These are phyloP conservation scores for Quercus parvula DNA, from an alignment of 306 rosid species.

Conservation along the genomic window DNA sequence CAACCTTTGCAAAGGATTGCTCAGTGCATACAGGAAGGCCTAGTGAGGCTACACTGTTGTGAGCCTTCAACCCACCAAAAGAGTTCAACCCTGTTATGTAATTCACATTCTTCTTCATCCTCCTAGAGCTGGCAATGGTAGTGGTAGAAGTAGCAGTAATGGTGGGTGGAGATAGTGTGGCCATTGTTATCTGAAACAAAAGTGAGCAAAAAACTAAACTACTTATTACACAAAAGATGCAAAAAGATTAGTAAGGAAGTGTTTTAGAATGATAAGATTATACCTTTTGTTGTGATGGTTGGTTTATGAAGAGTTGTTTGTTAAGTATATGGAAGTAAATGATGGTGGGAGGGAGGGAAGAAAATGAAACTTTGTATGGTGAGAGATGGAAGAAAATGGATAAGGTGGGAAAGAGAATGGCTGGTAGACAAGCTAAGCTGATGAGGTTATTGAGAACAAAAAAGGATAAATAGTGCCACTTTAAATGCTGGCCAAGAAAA, in stretches of 20 bases:
- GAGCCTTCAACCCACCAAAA: conserved; percentile 61
- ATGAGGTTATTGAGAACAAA: conserved; percentile 14
- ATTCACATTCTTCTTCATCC: conserved; percentile 32
- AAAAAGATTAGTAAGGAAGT: neutral
- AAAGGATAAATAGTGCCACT: conserved; percentile 8
- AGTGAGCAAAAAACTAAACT: neutral
- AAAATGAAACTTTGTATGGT: conserved; percentile 24
- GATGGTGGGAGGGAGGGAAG: conserved; percentile 14
- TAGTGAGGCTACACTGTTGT: conserved; percentile 49
- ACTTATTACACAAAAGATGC: neutral
- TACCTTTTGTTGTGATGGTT: neutral
- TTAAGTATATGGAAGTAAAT: conserved; percentile 6
- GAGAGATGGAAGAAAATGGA: conserved; percentile 35
- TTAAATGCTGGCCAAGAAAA: conserved; percentile 28
- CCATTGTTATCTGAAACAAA: conserved; percentile 43
- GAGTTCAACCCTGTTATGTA: conserved; percentile 52
- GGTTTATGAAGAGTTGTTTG: conserved; percentile 10
- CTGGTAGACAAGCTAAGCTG: conserved; percentile 43
- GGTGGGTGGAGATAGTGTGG: conserved; percentile 49
- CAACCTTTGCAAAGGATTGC: conserved; percentile 60
- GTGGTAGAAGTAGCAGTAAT: conserved; percentile 40
- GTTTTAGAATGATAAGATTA: neutral
- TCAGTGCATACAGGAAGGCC: conserved; percentile 52
- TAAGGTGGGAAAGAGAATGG: conserved; percentile 51
- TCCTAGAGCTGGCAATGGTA: conserved; percentile 24